Percentiles rank a stretch among this genome's conserved stretches.
Evolutionary conservation across 345 rosid genomes (phyloP).

Genomic region (Hibiscus trionum): DNA sequence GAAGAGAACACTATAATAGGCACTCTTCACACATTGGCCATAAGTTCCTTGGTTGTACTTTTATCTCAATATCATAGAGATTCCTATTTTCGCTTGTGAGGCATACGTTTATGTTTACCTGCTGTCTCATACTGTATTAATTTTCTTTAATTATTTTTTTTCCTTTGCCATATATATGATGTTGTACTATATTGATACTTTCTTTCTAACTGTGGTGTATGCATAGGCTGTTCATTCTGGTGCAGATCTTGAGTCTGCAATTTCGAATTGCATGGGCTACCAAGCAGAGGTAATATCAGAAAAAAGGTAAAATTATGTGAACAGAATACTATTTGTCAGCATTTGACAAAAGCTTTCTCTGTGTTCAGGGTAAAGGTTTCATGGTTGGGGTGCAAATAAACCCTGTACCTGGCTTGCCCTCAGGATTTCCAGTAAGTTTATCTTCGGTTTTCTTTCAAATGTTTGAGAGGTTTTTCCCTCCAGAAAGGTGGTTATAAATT

Average conservation of each 20-base stretch:
- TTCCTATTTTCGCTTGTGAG: neutral
- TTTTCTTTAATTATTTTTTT: neutral
- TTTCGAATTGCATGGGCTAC: conserved; percentile 94
- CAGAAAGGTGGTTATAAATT: conserved; percentile 2
- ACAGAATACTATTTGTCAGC: conserved; percentile 6
- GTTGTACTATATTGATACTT: neutral
- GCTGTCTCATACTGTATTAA: conserved; percentile 6
- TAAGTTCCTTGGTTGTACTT: conserved; percentile 7
- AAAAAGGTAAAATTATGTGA: conserved; percentile 17
- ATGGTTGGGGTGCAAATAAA: conserved; percentile 98
- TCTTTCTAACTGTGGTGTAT: conserved; percentile 19
- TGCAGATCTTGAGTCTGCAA: conserved; percentile 95
- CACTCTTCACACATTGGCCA: conserved; percentile 13
- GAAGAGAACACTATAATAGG: neutral
- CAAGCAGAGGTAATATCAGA: conserved; percentile 50
- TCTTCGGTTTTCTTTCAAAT: conserved; percentile 15
- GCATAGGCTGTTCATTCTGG: conserved; percentile 96
- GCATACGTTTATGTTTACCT: neutral
- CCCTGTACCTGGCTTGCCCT: conserved; percentile 80
- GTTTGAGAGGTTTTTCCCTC: neutral
- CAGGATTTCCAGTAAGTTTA: conserved; percentile 70
- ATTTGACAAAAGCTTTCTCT: conserved; percentile 19
- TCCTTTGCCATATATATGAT: neutral
- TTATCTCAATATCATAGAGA: conserved; percentile 1
- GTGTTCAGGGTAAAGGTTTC: conserved; percentile 86